Percentiles rank a stretch among this genome's conserved stretches.
Conservation (phyloP, 352 stramenopile species). For the Phytopythium chamaehyphon region DNA sequence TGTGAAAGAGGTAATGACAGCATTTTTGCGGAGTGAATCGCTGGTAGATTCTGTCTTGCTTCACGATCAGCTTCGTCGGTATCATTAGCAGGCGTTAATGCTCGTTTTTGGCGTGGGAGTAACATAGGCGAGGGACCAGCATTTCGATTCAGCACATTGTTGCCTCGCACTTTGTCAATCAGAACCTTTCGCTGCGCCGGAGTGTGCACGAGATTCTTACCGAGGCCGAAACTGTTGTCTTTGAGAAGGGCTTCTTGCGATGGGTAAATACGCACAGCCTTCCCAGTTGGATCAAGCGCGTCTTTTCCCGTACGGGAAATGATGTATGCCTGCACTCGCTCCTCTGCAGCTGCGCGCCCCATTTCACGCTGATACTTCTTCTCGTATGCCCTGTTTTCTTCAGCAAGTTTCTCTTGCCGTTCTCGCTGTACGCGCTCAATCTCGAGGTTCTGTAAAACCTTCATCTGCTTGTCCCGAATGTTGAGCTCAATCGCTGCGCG, state of each 20-base stretch:
- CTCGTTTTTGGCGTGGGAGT: constrained; percentile 13
- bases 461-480: constrained; percentile 48
- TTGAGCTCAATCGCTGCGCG: constrained; percentile 34
- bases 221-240: constrained; percentile 68
- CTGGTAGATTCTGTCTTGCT: constrained; percentile 10
- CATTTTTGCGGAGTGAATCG: too few species aligned
- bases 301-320: constrained; percentile 51
- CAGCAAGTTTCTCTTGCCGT: constrained; percentile 34
- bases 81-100: not conserved
- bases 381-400: constrained; percentile 43
- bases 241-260: constrained; percentile 73
- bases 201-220: constrained; percentile 40
- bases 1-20: too few species aligned
- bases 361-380: constrained; percentile 75
- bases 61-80: constrained; percentile 9
- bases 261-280: constrained; percentile 55
- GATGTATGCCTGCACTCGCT: constrained; percentile 51
- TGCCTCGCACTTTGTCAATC: constrained; percentile 39
- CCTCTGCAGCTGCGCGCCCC: constrained; percentile 43
- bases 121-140: constrained; percentile 18
- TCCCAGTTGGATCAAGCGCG: constrained; percentile 56
- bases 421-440: constrained; percentile 36
- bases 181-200: constrained; percentile 32
- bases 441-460: constrained; percentile 50
- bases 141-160: constrained; percentile 35